Base-by-base conservation (phyloP, 805 yeast species). In the Starmerella sp. region DNA sequence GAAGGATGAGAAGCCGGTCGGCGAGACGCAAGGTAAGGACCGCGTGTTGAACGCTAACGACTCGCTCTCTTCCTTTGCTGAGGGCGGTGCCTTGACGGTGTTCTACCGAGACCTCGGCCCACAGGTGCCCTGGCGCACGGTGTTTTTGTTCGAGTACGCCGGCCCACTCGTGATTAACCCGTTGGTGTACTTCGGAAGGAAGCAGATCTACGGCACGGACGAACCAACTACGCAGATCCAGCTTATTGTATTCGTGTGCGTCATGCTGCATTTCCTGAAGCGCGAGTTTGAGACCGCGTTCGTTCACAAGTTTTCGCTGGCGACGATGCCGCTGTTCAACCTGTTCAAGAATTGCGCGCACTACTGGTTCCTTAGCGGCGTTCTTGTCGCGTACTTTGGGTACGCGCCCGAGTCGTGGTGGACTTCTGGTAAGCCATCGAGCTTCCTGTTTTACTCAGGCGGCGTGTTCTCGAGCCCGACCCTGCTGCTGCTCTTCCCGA, bases 351-450 rank as follows among this genome's bases (percentile, higher is more conserved):
- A 93, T 73, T 83, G 89, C 41, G 74, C 78, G 61, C 97, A 93
- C 69, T 93, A 93, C 72, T 91, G 97, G 97, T 68, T 86, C n/a
- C 73, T 91, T 61, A 84, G 89, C 53, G 97, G 97, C 8, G 66
- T 78, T 11, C 68, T 75, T 57, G 69, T 80, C 57, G 77, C 81
- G 4, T 71, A 70, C 59, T 81, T 78, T 60, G 67, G 75, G 31
- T 80, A 79, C 52, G 72, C 73, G 2, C 78, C 78, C 10, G 57
- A 61, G 14, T 62, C 71, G 51, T 67, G 65, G 60, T 68, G 66
- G 61, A 13, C 36, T 17, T 57, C 60, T 14, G 45, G 57, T 9
- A 15, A 53, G 15, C 38, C 53, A 38, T 54, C 54, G 50, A 52
- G 54, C 32, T 36, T 60, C 30, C 52, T 66, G 49, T 58, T 52